Conservation (phyloP, 768 basidiomycete genomes). For the Cyclocybe aegerita region DNA sequence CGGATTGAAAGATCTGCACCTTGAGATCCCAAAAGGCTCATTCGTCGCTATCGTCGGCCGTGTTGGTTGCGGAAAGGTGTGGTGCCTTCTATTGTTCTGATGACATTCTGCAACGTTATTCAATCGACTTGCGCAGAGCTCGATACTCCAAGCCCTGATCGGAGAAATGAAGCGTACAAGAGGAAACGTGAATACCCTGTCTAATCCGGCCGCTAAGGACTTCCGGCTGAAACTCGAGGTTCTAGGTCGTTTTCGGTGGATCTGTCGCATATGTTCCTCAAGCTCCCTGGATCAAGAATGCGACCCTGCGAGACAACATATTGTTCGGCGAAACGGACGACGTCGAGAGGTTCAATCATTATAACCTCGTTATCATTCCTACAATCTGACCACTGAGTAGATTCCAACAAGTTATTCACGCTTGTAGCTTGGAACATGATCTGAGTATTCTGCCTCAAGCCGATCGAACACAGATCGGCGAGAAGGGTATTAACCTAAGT, state of each 20-base stretch:
- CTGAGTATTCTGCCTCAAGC: conserved; percentile 70
- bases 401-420: conserved; percentile 55
- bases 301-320: conserved; percentile 73
- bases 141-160: conserved; percentile 53
- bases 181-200: conserved; percentile 44
- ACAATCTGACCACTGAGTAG: conserved; percentile 23
- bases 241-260: conserved; percentile 51
- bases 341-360: conserved; percentile 40
- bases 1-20: conserved; percentile 42
- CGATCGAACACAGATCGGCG: conserved; percentile 71
- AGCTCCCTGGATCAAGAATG: conserved; percentile 64
- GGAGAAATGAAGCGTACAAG: conserved; percentile 66
- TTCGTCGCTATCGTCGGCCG: conserved; percentile 75
- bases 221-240: neutral
- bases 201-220: neutral
- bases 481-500: conserved; percentile 72
- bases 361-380: neutral
- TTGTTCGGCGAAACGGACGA: conserved; percentile 69
- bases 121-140: conserved; percentile 37
- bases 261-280: conserved; percentile 60
- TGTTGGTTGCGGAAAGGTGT: conserved; percentile 72
- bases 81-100: neutral
- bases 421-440: conserved; percentile 72
- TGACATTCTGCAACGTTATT: neutral
- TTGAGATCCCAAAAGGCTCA: conserved; percentile 51